Percentiles rank a stretch among this genome's conserved stretches.
These are phyloP conservation scores for Fistulifera pelliculosa DNA, from an alignment of 108 stramenopile genomes.

Conservation along the genomic window DNA sequence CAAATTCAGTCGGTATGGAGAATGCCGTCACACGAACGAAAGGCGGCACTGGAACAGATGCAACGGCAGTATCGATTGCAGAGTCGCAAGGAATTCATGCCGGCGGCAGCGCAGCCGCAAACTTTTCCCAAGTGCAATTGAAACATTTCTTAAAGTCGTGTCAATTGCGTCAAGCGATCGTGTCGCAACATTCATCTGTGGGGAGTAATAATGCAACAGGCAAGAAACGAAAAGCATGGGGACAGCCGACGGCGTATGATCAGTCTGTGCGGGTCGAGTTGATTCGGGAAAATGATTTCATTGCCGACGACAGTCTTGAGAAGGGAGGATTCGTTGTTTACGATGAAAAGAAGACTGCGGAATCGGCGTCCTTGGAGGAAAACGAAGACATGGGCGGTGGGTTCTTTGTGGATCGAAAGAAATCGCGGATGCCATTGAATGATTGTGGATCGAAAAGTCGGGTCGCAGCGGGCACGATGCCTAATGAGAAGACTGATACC, in stretches of 20 bases:
- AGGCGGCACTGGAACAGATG: slow-evolving; percentile 68
- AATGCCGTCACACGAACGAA: slow-evolving; percentile 64
- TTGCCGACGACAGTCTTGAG: slow-evolving; percentile 1
- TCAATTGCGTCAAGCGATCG: slow-evolving; percentile 47
- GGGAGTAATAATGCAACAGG: slow-evolving; percentile 6
- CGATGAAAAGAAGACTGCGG: too few relatives aligned
- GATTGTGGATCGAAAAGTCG: too few relatives aligned
- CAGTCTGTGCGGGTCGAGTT: slow-evolving; percentile 17
- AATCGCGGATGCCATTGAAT: too few relatives aligned
- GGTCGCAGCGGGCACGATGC: too few relatives aligned
- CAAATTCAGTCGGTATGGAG: too few relatives aligned
- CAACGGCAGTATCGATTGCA: slow-evolving; percentile 68
- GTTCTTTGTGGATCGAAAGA: too few relatives aligned
- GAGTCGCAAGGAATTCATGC: slow-evolving; percentile 85
- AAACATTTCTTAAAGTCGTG: slow-evolving; percentile 79
- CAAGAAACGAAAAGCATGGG: slow-evolving; percentile 6
- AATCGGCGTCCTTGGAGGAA: too few relatives aligned
- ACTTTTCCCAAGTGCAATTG: slow-evolving; percentile 83
- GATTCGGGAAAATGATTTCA: slow-evolving; percentile 18
- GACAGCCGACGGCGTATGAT: slow-evolving; percentile 32
- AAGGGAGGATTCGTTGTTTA: too few relatives aligned
- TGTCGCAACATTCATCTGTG: background rate
- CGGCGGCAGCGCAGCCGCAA: slow-evolving; percentile 82
- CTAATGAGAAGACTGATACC: too few relatives aligned
- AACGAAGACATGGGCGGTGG: too few relatives aligned